A percentile compares a stretch with the other conserved stretches of the same genome.
Conservation (phyloP, 305 asterid genomes). For the Fraxinus greggii region DNA sequence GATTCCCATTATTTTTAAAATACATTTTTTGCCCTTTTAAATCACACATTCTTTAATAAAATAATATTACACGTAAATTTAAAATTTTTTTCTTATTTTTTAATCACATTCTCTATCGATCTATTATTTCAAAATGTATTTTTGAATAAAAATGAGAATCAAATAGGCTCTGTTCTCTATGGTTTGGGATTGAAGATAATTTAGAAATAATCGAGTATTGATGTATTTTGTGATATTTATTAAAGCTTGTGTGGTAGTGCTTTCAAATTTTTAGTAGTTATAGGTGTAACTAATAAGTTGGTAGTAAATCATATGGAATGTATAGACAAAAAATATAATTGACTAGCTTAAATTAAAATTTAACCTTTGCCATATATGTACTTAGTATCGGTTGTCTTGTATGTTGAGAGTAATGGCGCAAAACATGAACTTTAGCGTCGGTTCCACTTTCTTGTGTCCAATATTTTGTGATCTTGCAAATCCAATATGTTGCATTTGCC, state of each 20-base stretch:
- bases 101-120: no score
- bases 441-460: background rate
- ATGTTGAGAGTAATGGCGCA: background rate
- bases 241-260: background rate
- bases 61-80: no score
- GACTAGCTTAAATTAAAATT: no score
- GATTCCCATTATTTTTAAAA: no score
- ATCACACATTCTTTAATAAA: no score
- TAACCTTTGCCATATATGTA: no score
- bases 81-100: no score
- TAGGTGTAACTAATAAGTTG: background rate
- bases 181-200: background rate
- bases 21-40: no score
- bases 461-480: background rate
- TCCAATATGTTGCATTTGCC: background rate
- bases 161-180: background rate
- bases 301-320: background rate
- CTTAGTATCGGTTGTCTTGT: background rate
- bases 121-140: no score
- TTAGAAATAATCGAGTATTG: no score
- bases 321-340: no score
- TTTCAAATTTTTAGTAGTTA: background rate
- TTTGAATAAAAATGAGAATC: no score
- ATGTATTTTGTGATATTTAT: background rate
- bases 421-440: background rate